Percentiles rank a stretch among this genome's conserved stretches.
Conservation (phyloP, 257 asterid genomes). For the Ilex aquifolium region DNA sequence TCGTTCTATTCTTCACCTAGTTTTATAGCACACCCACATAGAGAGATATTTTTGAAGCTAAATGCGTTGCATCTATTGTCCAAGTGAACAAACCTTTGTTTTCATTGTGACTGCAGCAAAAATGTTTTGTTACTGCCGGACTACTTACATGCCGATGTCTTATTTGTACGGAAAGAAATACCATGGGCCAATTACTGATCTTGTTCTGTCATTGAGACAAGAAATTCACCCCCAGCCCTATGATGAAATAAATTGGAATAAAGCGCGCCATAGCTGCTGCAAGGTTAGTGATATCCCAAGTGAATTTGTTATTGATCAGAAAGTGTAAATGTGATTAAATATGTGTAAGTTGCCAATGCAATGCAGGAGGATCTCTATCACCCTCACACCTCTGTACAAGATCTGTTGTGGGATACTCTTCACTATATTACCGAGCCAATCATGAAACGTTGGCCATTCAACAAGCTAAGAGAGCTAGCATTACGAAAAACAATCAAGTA, state of each 20-base stretch:
- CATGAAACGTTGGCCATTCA: conserved; percentile 64
- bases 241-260: conserved; percentile 61
- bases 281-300: conserved; percentile 25
- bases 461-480: conserved; percentile 54
- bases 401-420: conserved; percentile 56
- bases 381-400: conserved; percentile 57
- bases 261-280: conserved; percentile 72
- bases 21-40: no score
- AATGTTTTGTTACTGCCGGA: conserved; percentile 84
- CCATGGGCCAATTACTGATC: conserved; percentile 60
- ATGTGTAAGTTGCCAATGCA: no score
- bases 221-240: conserved; percentile 60
- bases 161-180: conserved; percentile 57
- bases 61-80: no score
- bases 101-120: conserved; percentile 38
- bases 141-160: conserved; percentile 87
- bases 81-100: not conserved
- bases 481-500: conserved; percentile 44
- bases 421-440: conserved; percentile 56
- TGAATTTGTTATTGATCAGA: no score
- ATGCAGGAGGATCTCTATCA: conserved; percentile 64
- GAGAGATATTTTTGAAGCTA: no score
- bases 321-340: no score
- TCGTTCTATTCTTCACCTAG: no score
- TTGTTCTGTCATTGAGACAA: conserved; percentile 51